Evolutionary conservation across 2,329 filamentous ascomycete genomes (phyloP), one percentile per base, ranked within the genome.

Genomic region (Ophiostoma piceae): DNA sequence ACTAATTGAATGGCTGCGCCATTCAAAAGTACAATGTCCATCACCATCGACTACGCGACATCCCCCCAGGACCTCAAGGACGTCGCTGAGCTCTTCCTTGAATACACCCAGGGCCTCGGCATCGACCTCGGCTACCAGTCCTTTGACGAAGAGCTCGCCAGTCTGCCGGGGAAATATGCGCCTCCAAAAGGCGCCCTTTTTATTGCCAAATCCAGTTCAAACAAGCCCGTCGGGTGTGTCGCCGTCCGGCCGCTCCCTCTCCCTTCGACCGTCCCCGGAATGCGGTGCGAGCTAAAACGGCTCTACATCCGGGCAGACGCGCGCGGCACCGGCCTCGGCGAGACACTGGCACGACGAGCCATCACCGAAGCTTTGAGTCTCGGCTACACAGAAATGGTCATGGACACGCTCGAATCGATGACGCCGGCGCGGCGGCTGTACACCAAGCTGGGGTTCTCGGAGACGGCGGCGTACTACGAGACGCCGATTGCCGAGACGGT

Each of bases 361-460:
- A 11, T 72, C 3, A 35, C 14, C 2, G 69, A 65, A 12, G 71
- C 71, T 12, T 35, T 19, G 2, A 26, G 47, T 3, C 69, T 29
- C 4, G 67, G 70, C 11, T 73, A 74, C 72, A 35, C 51, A 2
- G 68, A 69, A 7, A 65, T 70, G 16, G 71, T 72, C 26, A 71
- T 74, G 67, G 73, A 73, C 69, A 74, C 73, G 39, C 68, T 74
- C 62, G 9, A 51, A 22, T 66, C 68, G 1, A 71, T 73, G 73
- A 29, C 77, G 3, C 77, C 78, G 4, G 81, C 80, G 0, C 76
- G 79, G 51, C 76, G 75, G 8, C 75, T 84, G 37, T 85, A 84
- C 74, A 76, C 79, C 70, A 83, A 80, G 71, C 77, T 82, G 73
- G 82, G 82, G 2, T 84, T 82, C 73, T 75, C 77, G 67, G 57